Evolutionary conservation across 345 rosid genomes (phyloP).

Genomic region (Salix suchowensis): DNA sequence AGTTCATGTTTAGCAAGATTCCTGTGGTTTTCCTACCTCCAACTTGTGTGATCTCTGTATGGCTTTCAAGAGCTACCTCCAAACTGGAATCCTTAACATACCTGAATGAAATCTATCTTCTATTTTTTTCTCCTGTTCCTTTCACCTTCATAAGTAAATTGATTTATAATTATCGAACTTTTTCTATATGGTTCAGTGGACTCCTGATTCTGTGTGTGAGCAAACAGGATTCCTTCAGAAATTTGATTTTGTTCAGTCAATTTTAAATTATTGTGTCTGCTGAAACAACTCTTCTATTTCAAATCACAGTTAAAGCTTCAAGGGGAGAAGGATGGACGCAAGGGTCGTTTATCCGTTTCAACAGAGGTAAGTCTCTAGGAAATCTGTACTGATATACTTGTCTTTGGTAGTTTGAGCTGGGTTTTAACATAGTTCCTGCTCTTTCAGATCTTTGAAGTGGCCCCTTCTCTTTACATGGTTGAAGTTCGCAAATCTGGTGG

Average conservation of each 20-base stretch:
- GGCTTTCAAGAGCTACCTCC: not conserved
- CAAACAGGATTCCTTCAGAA: not conserved
- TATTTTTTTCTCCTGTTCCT: not conserved
- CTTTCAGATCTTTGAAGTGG: slow-evolving; percentile 82
- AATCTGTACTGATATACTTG: not conserved
- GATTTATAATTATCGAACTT: not conserved
- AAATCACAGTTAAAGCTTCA: slow-evolving; percentile 68
- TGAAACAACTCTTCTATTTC: not conserved
- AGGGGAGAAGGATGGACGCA: slow-evolving; percentile 96
- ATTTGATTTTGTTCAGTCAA: not conserved
- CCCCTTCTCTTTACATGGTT: slow-evolving; percentile 94
- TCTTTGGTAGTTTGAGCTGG: not conserved
- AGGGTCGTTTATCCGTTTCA: slow-evolving; percentile 92
- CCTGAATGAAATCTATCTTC: not conserved
- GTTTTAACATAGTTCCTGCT: not conserved
- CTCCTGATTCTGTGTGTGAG: not conserved
- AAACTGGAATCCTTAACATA: not conserved
- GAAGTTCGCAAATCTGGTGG: slow-evolving; percentile 93
- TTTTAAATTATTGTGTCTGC: slow-evolving; percentile 7
- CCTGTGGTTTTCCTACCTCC: not conserved
- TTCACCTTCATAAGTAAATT: not conserved
- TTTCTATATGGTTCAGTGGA: not conserved
- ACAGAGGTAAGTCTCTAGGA: slow-evolving; percentile 57
- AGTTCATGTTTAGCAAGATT: not conserved
- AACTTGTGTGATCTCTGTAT: not conserved